Base-by-base conservation (phyloP, 192 early-diverging fungal species). In the Backusella luteola region DNA sequence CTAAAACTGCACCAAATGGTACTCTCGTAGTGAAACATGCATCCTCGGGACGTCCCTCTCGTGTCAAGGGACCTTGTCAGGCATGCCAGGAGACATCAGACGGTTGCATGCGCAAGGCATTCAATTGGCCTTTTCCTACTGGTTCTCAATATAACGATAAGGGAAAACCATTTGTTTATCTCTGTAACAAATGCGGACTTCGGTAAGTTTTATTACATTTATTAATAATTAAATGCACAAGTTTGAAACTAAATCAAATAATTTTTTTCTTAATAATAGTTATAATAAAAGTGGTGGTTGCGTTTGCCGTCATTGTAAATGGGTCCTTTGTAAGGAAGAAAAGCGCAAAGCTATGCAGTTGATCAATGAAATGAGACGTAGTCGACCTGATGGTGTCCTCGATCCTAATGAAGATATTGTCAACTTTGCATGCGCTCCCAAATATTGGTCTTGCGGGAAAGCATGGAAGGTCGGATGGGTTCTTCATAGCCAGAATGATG, bases 281-380 rank as follows among this genome's bases (percentile, higher is more conserved):
- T 81, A 78, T 67, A 81, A 81, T 44, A 81, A 81, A 69, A 80
- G 78, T 32, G 69, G 72, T 66, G 79, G 79, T 14, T 84, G 78
- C 46, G 76, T 84, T 29, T 84, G 82, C 44, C 73, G 73, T 26
- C 53, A 72, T 67, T 84, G 82, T 36, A 72, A 76, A 35, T 84
- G 82, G 82, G 79, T 84, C 2, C 77, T 84, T n/a, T 84, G 78
- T 56, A 84, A 84, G 73, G 82, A 84, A 73, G 82, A 84, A 46
- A 79, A 80, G 34, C 76, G 76, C 15, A 84, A 84, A 52, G 82
- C 82, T 15, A 73, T 80, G 49, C 72, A 77, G 68, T 75, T 77
- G 32, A 80, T 84, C 56, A 77, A 84, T 34, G 41, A 78, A 36
- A 84, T 84, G 82, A 67, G 79, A 9, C 36, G 52, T 15, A 73